phyloP scores from a whole-genome alignment of 176 grass and related monocot species.

The Eragrostis nindensis region DNA sequence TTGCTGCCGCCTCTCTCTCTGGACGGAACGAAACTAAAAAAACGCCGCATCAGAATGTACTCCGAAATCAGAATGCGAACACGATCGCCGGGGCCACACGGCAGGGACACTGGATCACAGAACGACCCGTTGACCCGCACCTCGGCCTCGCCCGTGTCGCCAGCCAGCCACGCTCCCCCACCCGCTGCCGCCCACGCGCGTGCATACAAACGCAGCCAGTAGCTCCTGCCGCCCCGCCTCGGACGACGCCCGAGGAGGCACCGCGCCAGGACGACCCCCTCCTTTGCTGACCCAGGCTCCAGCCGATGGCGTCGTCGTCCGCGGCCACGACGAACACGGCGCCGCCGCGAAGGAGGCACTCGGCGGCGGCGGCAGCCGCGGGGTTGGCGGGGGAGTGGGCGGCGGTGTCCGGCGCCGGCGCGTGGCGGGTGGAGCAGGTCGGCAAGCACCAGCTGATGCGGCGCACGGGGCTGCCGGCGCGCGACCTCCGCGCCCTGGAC shows the following conservation, averaged over 20 bases:
- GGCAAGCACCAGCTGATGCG: constrained; percentile 43
- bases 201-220: neutral
- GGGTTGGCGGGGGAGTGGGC: constrained; percentile 15
- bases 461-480: constrained; percentile 49
- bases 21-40: no score
- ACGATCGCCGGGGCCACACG: no score
- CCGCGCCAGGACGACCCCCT: neutral
- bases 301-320: neutral
- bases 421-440: constrained; percentile 3
- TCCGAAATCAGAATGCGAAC: no score
- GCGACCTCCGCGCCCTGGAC: constrained; percentile 52
- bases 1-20: no score
- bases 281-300: neutral
- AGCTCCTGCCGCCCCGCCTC: neutral
- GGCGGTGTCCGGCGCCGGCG: constrained; percentile 19
- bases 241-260: no score
- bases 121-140: no score
- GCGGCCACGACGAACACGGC: neutral
- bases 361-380: neutral
- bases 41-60: no score
- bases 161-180: neutral
- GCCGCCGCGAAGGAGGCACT: neutral
- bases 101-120: no score
- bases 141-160: neutral
- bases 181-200: neutral